Evolutionary conservation across 805 yeast genomes (phyloP), one percentile per base, ranked within the genome.

Genomic region (Candida nanaspora): DNA sequence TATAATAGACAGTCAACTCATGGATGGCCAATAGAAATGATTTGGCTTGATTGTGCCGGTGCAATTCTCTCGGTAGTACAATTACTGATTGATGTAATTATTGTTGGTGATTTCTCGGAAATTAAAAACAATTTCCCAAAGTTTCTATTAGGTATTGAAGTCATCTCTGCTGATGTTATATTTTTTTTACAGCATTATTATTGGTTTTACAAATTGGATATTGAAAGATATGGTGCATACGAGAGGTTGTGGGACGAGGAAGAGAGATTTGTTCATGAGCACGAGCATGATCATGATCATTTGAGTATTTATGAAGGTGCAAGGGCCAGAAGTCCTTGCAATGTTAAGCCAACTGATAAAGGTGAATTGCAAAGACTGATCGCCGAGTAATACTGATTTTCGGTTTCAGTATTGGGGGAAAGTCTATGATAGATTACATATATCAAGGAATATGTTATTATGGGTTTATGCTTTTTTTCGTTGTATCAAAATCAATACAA

Each of bases 1-100:
- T 58, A 55, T 40, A 47, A 51, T 25, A 47, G 67, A 33, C 55
- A 62, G 38, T 60, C 66, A 1, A 62, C 67, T 1, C 64, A 61
- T 41, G 66, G 66, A 8, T 62, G 67, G 67, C 67, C 67, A 9
- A 54, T 62, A 14, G 36, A 50, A 35, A 58, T 62, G 62, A 47
- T 62, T 15, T 62, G 61, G 55, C 42, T 62, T 4, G 66, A 62
- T 31, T 49, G 53, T 16, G 20, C 33, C 18, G 68, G 68, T 11
- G 59, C 63, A 3, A 16, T 48, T 2, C 37, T 57, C 6, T 61
- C 66, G 1, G 49, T 62, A 22, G 22, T 47, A 4, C 66, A 62
- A 41, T 46, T 62, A 20, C 32, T 50, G 2, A 38, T 59, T 19
- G 66, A 62, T 46, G 65, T 63, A 2, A 42, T 38, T 25, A 42